Evolutionary conservation across 179 eudicot species (phyloP).

Genomic region (Carnegiea gigantea): DNA sequence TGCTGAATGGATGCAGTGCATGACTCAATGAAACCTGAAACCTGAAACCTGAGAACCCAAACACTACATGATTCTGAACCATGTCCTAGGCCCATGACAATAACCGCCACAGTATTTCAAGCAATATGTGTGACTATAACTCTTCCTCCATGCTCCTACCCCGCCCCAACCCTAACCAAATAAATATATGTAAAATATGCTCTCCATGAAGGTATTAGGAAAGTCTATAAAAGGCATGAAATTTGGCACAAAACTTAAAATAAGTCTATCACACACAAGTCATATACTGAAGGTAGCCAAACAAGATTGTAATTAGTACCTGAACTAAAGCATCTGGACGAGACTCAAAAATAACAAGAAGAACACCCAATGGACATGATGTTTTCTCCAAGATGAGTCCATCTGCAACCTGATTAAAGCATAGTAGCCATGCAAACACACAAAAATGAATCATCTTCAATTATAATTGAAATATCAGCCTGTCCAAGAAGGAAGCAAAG

Average conservation of each 20-base stretch:
- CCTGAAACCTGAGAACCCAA: background rate
- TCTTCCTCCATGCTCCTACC: background rate
- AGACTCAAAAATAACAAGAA: conserved; percentile 82
- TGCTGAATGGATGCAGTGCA: background rate
- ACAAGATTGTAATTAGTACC: conserved; percentile 37
- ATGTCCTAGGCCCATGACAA: background rate
- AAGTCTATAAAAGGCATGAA: background rate
- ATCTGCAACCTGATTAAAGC: conserved; percentile 63
- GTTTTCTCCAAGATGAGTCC: conserved; percentile 74
- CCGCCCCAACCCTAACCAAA: background rate
- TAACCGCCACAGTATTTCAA: background rate
- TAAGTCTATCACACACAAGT: background rate
- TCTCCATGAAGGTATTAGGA: background rate
- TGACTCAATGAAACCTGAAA: background rate
- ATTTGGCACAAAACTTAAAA: background rate
- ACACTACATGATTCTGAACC: background rate
- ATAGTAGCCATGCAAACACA: conserved; percentile 8
- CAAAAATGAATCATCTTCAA: background rate
- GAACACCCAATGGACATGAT: conserved; percentile 84
- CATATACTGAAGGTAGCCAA: background rate
- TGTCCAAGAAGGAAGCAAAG: background rate
- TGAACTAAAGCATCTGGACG: conserved; percentile 96
- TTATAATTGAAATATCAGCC: background rate
- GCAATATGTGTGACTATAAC: background rate
- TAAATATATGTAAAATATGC: background rate